Conservation (phyloP, 1,139 yeast genomes). For the Yamadazyma buinensis region DNA sequence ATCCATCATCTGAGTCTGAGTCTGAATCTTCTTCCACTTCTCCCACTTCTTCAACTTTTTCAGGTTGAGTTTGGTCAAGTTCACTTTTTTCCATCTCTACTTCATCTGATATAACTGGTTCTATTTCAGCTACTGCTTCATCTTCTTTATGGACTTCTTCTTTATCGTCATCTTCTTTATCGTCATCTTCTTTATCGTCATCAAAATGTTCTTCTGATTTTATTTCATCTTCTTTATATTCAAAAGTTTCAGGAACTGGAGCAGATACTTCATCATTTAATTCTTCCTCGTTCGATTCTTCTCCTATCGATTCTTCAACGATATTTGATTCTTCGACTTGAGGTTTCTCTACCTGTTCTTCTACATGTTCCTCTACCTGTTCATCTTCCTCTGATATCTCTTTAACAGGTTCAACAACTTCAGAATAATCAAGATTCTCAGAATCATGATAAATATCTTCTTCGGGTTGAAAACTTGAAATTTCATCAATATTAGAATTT, state of each 20-base stretch:
- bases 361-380: not conserved
- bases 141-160: slow-evolving; percentile 2
- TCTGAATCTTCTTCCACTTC: slow-evolving; percentile 11
- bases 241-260: slow-evolving; percentile 13
- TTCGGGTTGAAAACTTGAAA: not conserved
- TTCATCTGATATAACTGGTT: too few relatives aligned
- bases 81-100: not conserved
- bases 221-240: slow-evolving; percentile 3
- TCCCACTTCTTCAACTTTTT: slow-evolving; percentile 2
- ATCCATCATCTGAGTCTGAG: slow-evolving; percentile 10
- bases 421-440: too few relatives aligned
- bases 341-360: not conserved
- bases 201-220: too few relatives aligned
- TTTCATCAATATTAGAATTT: not conserved
- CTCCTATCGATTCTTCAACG: too few relatives aligned
- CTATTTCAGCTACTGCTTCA: slow-evolving; percentile 4
- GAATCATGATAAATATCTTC: not conserved
- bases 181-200: slow-evolving; percentile 4
- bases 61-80: not conserved
- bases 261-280: slow-evolving; percentile 7
- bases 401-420: too few relatives aligned
- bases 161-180: not conserved
- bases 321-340: not conserved
- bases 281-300: not conserved
- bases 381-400: not conserved